phyloP scores from a whole-genome alignment of 2,329 filamentous ascomycete genomes.

The Whalleya microplaca region DNA sequence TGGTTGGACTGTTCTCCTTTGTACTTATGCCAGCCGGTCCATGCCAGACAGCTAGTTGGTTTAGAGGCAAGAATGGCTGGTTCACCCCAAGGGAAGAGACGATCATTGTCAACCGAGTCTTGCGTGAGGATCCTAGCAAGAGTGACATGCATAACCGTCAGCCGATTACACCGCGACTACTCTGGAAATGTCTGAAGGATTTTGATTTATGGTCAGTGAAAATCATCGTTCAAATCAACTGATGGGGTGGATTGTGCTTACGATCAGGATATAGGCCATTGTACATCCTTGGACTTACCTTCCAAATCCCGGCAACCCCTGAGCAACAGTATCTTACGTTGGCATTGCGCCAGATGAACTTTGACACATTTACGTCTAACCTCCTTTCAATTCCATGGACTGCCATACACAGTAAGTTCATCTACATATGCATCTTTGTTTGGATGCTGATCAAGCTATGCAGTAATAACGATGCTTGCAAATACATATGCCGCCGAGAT shows the following conservation, averaged over 20 bases:
- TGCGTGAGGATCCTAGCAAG: conserved; percentile 59
- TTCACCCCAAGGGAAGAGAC: conserved; percentile 57
- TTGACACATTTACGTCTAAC: conserved; percentile 56
- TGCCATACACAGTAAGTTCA: conserved; percentile 38
- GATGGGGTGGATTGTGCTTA: not conserved
- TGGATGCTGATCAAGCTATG: not conserved
- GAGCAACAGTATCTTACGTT: conserved; percentile 54
- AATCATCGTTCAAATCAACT: not conserved
- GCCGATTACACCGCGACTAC: conserved; percentile 48
- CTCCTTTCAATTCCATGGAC: conserved; percentile 52
- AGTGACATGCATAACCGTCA: conserved; percentile 60
- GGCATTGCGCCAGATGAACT: conserved; percentile 52
- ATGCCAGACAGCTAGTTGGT: conserved; percentile 50
- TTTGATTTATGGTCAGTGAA: conserved; percentile 51
- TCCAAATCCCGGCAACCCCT: conserved; percentile 50
- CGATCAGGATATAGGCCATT: conserved; percentile 40
- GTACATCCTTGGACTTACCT: conserved; percentile 51
- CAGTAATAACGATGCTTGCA: conserved; percentile 41
- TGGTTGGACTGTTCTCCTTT: conserved; percentile 51
- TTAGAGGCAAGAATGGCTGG: conserved; percentile 52
- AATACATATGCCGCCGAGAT: conserved; percentile 46
- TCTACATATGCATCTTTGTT: too few relatives aligned
- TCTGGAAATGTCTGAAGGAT: conserved; percentile 55
- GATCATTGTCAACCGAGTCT: conserved; percentile 59
- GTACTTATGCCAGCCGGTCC: conserved; percentile 52